Evolutionary conservation across 2,329 filamentous ascomycete genomes (phyloP).

Genomic region (Phyllosticta citrichinensis): DNA sequence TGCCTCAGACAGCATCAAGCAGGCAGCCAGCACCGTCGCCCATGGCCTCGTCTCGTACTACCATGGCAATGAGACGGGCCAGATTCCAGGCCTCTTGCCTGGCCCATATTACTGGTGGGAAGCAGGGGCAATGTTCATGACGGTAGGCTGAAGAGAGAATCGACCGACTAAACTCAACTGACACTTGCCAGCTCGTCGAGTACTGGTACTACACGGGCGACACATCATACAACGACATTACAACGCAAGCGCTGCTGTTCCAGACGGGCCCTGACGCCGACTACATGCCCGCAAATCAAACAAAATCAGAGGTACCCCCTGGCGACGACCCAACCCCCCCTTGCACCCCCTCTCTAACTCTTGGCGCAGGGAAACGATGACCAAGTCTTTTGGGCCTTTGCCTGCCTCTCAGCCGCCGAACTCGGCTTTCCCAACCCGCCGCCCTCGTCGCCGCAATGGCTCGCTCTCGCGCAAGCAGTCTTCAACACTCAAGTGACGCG

Average conservation of each 20-base stretch:
- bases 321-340: neutral
- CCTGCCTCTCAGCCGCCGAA: constrained; percentile 48
- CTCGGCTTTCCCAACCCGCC: constrained; percentile 35
- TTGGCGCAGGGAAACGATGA: constrained; percentile 42
- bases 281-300: constrained; percentile 24
- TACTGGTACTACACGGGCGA: constrained; percentile 82
- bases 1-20: constrained; percentile 27
- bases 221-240: constrained; percentile 57
- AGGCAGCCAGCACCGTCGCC: constrained; percentile 34
- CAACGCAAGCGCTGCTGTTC: constrained; percentile 38
- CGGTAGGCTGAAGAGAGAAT: neutral
- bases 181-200: constrained; percentile 50
- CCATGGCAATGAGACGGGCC: constrained; percentile 39
- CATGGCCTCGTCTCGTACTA: constrained; percentile 44
- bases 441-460: constrained; percentile 51
- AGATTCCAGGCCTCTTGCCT: constrained; percentile 41
- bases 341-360: neutral
- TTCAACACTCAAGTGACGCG: constrained; percentile 68
- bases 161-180: neutral
- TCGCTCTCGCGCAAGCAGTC: constrained; percentile 67
- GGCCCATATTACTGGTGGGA: constrained; percentile 40
- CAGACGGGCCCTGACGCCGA: constrained; percentile 21
- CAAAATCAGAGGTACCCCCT: constrained; percentile 19
- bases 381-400: constrained; percentile 48
- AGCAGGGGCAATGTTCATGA: constrained; percentile 16